Conservation (phyloP, 1,139 yeast genomes). For the Saccharomycopsis crataegensis region DNA sequence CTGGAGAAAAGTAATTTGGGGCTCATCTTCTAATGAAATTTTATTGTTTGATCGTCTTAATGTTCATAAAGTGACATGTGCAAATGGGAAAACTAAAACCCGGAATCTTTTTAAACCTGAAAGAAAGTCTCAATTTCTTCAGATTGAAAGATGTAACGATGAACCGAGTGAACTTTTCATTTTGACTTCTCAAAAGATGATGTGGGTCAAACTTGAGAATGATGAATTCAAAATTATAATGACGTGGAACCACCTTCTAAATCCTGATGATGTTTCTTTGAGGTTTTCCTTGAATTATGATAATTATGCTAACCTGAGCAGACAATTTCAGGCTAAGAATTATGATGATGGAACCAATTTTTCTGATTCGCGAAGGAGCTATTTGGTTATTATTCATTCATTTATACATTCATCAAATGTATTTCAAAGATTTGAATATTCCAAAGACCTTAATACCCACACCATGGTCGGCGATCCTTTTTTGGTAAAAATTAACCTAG, state of each 20-base stretch:
- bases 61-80: not conserved
- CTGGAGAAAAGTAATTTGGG: conserved; percentile 49
- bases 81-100: not conserved
- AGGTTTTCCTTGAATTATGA: conserved; percentile 7
- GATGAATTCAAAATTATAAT: conserved; percentile 1
- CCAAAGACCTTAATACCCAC: not conserved
- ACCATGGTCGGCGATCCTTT: conserved; percentile 4
- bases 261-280: conserved; percentile 9
- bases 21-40: conserved; percentile 29
- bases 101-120: not conserved
- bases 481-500: not conserved
- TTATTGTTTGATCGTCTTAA: conserved; percentile 38
- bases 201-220: conserved; percentile 3
- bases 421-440: not conserved
- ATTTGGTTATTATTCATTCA: conserved; percentile 5
- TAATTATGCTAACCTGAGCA: not conserved
- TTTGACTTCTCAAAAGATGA: conserved; percentile 5
- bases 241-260: conserved; percentile 11
- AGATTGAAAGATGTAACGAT: conserved; percentile 1
- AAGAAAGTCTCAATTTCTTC: not conserved
- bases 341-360: not conserved
- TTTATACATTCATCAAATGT: conserved; percentile 1
- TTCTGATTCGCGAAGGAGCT: not conserved
- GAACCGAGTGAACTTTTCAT: conserved; percentile 3
- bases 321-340: not conserved